Evolutionary conservation across 148 eudicot species (phyloP), one percentile per base, ranked within the genome.

Genomic region (Rheum nobile): DNA sequence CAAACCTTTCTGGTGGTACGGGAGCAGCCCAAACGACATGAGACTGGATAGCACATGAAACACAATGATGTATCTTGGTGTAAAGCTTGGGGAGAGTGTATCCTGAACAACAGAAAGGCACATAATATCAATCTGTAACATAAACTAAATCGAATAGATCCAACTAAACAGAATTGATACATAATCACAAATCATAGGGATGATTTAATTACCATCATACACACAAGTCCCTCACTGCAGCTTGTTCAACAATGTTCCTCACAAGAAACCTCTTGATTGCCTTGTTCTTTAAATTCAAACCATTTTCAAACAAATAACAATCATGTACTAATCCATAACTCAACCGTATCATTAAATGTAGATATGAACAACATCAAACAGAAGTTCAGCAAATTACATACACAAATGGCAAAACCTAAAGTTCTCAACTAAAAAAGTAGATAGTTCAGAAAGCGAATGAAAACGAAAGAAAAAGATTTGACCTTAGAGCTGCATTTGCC

Each of bases 221-320:
- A 83, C 86, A 83, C 86, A 83, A 28, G 86, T 83, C 86, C 48
- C 86, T 78, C 19, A 83, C 83, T 0, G 86, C 86, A 75, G 86
- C 86, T 71, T 83, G 86, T 79, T 83, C 85, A 35, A 83, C 86
- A 75, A 83, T 83, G 76, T 83, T 83, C 81, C 86, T 80, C 81
- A 83, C 86, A 78, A 80, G 79, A 42, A 80, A 80, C 12, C 86
- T 83, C 79, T 83, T 83, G 63, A 83, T 80, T 0, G 86, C 83
- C 83, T 83, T 80, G 71, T 83, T 83, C 83, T 83, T 39, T 19
- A 74, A 24, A 2, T 35, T 35, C 11, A 17, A 57, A 57, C 1
- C 22, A 10, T 8, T 22, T 50, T 2, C 9, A n/a, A 50, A 31
- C 14, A 41, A 6, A 41, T 9, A 41, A 9, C 8, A 41, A 5